Percentiles rank a stretch among this genome's conserved stretches.
These are phyloP conservation scores for Lecanicillium sp. DNA, from an alignment of 2,329 filamentous ascomycete genomes.

Conservation along the genomic window DNA sequence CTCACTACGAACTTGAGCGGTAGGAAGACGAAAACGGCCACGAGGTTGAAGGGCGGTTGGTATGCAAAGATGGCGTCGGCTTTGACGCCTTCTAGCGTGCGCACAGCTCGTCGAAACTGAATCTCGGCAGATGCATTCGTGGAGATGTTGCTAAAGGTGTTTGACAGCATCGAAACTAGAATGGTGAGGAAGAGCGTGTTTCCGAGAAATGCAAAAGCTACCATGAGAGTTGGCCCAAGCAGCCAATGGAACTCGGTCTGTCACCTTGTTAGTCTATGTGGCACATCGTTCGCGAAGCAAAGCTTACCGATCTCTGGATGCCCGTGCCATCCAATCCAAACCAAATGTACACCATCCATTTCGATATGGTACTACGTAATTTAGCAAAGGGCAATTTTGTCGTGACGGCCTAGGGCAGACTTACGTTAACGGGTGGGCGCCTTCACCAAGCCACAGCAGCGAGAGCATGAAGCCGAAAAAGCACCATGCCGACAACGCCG, in stretches of 20 bases:
- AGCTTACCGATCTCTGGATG: slow-evolving; percentile 46
- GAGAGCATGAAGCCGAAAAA: slow-evolving; percentile 76
- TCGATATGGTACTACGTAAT: slow-evolving; percentile 55
- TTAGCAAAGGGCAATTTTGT: slow-evolving; percentile 6
- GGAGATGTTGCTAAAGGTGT: slow-evolving; percentile 74
- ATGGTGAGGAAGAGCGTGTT: slow-evolving; percentile 88
- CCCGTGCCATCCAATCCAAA: slow-evolving; percentile 73
- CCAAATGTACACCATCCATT: slow-evolving; percentile 94
- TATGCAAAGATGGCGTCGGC: slow-evolving; percentile 78
- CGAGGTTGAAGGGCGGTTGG: slow-evolving; percentile 74
- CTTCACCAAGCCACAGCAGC: slow-evolving; percentile 69
- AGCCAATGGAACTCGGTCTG: slow-evolving; percentile 67
- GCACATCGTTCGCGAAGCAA: slow-evolving; percentile 7
- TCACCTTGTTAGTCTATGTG: slow-evolving; percentile 6
- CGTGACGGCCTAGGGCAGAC: slow-evolving; percentile 12
- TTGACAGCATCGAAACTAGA: slow-evolving; percentile 77
- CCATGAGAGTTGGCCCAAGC: slow-evolving; percentile 73
- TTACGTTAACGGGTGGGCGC: slow-evolving; percentile 49
- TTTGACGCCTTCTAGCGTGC: slow-evolving; percentile 81
- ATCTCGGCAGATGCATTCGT: slow-evolving; percentile 75
- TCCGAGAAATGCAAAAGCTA: slow-evolving; percentile 76
- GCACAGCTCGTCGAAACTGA: slow-evolving; percentile 70
- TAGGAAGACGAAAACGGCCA: slow-evolving; percentile 65
- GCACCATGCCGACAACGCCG: slow-evolving; percentile 70
- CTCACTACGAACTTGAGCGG: slow-evolving; percentile 71